Evolutionary conservation across 805 yeast genomes (phyloP).

Genomic region (Ogataea nitratoaversa): DNA sequence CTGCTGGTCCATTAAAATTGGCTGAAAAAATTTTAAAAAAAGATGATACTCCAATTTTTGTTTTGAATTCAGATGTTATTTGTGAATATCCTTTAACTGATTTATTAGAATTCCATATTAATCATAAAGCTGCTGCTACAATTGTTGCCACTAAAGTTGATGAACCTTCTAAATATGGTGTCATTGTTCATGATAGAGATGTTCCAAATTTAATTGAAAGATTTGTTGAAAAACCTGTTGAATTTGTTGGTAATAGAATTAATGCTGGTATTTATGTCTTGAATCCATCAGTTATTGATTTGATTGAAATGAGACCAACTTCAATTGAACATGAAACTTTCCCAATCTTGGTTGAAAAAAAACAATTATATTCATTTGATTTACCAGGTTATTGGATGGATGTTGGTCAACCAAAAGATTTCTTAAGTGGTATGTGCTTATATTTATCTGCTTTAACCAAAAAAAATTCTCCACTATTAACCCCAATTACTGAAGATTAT

Average conservation of each 20-base stretch:
- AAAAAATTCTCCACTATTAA: slow-evolving; percentile 69
- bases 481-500: slow-evolving; percentile 56
- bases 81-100: slow-evolving; percentile 98
- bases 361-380: slow-evolving; percentile 88
- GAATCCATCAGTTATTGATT: slow-evolving; percentile 95
- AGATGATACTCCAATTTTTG: slow-evolving; percentile 96
- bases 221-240: slow-evolving; percentile 98
- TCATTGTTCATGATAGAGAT: slow-evolving; percentile 94
- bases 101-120: slow-evolving; percentile 86
- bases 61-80: slow-evolving; percentile 95
- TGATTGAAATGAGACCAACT: slow-evolving; percentile 97
- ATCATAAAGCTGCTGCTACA: slow-evolving; percentile 97
- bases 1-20: slow-evolving; percentile 98
- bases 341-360: slow-evolving; percentile 91
- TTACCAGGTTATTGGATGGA: slow-evolving; percentile 99
- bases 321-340: slow-evolving; percentile 99
- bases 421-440: slow-evolving; percentile 90
- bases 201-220: slow-evolving; percentile 95
- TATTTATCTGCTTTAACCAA: slow-evolving; percentile 84
- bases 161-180: slow-evolving; percentile 99
- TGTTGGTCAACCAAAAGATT: slow-evolving; percentile 99
- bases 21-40: slow-evolving; percentile 92
- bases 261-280: slow-evolving; percentile 98
- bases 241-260: slow-evolving; percentile 99
- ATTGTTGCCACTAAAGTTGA: slow-evolving; percentile 99